phyloP scores from a whole-genome alignment of 495 filamentous ascomycete species.

The Tetracladium marchalianum region DNA sequence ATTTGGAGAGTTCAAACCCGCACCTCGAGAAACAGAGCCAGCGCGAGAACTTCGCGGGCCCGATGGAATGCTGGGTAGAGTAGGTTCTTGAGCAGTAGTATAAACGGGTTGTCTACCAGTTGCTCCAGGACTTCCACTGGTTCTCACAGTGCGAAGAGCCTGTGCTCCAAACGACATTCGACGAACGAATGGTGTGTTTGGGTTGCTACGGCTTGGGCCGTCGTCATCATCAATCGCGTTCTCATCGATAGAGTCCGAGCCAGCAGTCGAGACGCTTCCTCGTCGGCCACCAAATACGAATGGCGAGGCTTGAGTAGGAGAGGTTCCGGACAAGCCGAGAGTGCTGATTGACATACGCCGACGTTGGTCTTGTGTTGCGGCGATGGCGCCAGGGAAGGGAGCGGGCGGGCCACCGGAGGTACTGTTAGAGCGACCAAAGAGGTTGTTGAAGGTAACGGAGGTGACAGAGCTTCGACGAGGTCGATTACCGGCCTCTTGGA shows the following conservation, averaged over 20 bases:
- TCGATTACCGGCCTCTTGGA: constrained; percentile 11
- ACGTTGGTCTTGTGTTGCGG: constrained; percentile 59
- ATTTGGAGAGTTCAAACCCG: constrained; percentile 13
- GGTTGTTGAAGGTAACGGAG: constrained; percentile 40
- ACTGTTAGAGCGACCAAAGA: constrained; percentile 43
- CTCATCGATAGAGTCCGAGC: constrained; percentile 74
- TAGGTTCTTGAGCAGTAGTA: constrained; percentile 15
- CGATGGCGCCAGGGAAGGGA: constrained; percentile 52
- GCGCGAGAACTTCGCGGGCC: constrained; percentile 15
- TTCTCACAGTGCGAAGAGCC: constrained; percentile 51
- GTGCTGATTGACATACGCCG: constrained; percentile 85
- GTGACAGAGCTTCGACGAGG: constrained; percentile 45
- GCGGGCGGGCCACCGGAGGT: constrained; percentile 25
- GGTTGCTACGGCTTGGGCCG: constrained; percentile 33
- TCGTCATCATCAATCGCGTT: constrained; percentile 78
- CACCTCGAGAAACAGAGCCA: constrained; percentile 7
- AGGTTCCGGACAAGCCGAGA: constrained; percentile 68
- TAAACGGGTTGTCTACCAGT: constrained; percentile 34
- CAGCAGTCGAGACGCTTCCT: constrained; percentile 65
- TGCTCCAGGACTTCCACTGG: constrained; percentile 34
- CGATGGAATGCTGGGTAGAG: constrained; percentile 28
- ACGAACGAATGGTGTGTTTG: constrained; percentile 68
- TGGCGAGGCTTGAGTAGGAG: constrained; percentile 50
- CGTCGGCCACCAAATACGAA: constrained; percentile 49
- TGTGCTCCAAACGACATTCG: constrained; percentile 88